phyloP scores from a whole-genome alignment of 441 rosid species.

The Syzygium syzygioides region DNA sequence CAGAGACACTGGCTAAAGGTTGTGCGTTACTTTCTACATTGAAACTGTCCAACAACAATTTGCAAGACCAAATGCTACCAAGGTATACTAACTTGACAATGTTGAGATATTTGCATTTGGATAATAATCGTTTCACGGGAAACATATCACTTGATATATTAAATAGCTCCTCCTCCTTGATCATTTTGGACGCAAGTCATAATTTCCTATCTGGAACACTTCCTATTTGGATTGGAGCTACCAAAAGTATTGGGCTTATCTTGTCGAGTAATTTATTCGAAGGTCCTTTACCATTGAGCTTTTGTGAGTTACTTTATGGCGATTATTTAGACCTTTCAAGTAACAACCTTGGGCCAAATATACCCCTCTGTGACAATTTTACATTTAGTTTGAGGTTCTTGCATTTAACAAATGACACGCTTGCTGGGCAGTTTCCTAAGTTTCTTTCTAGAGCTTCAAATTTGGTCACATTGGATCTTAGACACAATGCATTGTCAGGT shows the following conservation, averaged over 20 bases:
- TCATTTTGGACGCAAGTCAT: background rate
- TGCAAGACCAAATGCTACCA: background rate
- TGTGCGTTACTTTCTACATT: too few relatives aligned
- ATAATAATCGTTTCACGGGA: background rate
- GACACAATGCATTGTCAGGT: background rate
- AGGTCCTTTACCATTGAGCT: background rate
- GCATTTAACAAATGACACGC: background rate
- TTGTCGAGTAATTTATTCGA: background rate
- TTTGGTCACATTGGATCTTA: background rate
- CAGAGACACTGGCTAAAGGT: too few relatives aligned
- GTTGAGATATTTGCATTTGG: accelerated
- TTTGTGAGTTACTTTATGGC: background rate
- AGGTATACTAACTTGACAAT: accelerated
- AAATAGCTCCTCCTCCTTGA: background rate
- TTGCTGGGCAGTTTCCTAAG: background rate
- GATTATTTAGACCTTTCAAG: background rate
- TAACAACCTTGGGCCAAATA: background rate
- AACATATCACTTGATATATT: too few relatives aligned
- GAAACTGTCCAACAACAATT: background rate
- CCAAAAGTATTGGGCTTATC: background rate
- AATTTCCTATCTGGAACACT: background rate
- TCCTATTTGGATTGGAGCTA: background rate
- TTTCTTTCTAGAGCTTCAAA: background rate
- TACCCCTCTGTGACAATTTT: background rate
- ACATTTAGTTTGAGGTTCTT: background rate